phyloP scores from a whole-genome alignment of 805 yeast species.

The Suhomyces sp. region DNA sequence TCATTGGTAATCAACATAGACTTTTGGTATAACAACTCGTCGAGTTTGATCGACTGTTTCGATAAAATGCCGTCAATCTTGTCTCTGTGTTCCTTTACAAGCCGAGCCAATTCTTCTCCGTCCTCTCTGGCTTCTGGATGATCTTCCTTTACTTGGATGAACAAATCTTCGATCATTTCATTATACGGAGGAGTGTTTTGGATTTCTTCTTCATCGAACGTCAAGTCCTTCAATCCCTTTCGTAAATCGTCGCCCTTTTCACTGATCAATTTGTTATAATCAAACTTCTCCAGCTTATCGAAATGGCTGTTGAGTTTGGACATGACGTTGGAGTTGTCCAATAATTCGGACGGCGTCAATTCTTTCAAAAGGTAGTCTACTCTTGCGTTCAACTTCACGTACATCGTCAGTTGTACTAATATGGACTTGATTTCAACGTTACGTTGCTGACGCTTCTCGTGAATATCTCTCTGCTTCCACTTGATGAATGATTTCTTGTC shows the following conservation, averaged over 20 bases:
- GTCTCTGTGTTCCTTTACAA: slow-evolving; percentile 57
- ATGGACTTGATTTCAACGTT: slow-evolving; percentile 74
- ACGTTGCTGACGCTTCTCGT: slow-evolving; percentile 82
- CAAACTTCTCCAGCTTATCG: slow-evolving; percentile 58
- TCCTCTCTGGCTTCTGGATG: slow-evolving; percentile 44
- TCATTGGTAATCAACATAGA: slow-evolving; percentile 78
- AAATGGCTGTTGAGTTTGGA: slow-evolving; percentile 48
- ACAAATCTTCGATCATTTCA: slow-evolving; percentile 89
- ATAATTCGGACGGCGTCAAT: slow-evolving; percentile 40
- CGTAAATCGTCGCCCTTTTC: slow-evolving; percentile 43
- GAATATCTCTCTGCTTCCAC: slow-evolving; percentile 97
- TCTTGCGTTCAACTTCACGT: slow-evolving; percentile 65
- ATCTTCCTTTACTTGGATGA: slow-evolving; percentile 71
- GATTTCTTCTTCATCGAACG: slow-evolving; percentile 33
- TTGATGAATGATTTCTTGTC: slow-evolving; percentile 88
- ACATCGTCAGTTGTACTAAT: slow-evolving; percentile 78
- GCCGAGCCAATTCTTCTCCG: slow-evolving; percentile 30
- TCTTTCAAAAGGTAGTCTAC: slow-evolving; percentile 59
- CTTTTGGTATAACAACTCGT: slow-evolving; percentile 66
- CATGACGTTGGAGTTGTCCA: slow-evolving; percentile 27
- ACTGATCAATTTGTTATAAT: slow-evolving; percentile 34
- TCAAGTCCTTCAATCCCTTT: slow-evolving; percentile 41
- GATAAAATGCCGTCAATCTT: slow-evolving; percentile 66
- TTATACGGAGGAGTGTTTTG: slow-evolving; percentile 63
- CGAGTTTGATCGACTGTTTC: slow-evolving; percentile 64